Evolutionary conservation across 2,329 filamentous ascomycete species (phyloP), one percentile per base, ranked within the genome.

Genomic region (Capronia coronata): DNA sequence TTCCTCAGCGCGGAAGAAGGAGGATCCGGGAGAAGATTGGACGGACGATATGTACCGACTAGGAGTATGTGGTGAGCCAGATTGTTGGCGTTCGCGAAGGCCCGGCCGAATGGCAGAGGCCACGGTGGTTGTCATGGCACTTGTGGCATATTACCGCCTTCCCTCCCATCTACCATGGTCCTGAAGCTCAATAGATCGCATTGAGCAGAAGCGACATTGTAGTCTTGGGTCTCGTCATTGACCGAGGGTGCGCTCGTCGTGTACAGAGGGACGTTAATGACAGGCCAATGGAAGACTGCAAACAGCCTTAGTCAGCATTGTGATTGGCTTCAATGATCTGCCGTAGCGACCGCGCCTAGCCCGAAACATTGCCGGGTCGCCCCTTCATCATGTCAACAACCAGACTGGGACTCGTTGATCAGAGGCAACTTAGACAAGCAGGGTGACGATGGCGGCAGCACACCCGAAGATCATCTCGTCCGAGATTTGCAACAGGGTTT

Each of bases 1-100:
- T 62, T 98, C 93, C 61, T 95, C 89, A 49, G 80, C 75, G 42
- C 80, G 78, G 29, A 53, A 54, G 55, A 77, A 80, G 19, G 71
- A 72, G 25, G 72, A 71, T 39, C 75, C 72, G 1, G 79, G 77
- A 3, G 80, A 82, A 23, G 76, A 77, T 57, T 75, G 79, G 44
- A 75, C 72, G 16, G 75, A 75, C 57, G 81, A 64, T 60, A 79
- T 67, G 62, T 71, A 65, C 55, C 78, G 71, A 57, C 76, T 65
- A 48, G 80, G 71, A 30, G 77, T 87, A 58, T 80, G 79, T 42
- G 83, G 82, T 50, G 72, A 54, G 16, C 51, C 51, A 39, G 56
- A 45, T 25, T 30, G 45, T 38, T 56, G 56, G 18, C 56, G 48
- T 25, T 58, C 56, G 49, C 56, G 56, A 2, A 59, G 40, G 19